A percentile compares a stretch with the other conserved stretches of the same genome.
Evolutionary conservation across 345 rosid species (phyloP).

Genomic region (Psidium friedrichsthalianum): DNA sequence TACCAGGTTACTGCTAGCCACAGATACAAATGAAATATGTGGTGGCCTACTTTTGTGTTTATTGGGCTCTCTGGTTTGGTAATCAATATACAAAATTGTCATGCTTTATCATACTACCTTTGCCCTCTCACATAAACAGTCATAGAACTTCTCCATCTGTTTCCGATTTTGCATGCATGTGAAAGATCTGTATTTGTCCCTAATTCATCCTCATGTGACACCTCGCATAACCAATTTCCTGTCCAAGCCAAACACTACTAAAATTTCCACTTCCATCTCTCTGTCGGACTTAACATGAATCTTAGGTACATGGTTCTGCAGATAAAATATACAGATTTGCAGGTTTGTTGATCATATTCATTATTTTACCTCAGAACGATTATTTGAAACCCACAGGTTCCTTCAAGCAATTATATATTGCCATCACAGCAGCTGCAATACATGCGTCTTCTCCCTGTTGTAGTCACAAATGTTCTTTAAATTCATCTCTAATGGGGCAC

Average conservation of each 20-base stretch:
- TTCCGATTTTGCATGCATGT: not conserved
- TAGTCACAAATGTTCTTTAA: not conserved
- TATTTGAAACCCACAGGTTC: constrained; percentile 61
- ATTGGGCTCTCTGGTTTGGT: not conserved
- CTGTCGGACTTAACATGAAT: not conserved
- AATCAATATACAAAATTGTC: not conserved
- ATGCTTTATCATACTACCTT: not conserved
- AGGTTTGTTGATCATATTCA: not conserved
- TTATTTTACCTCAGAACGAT: constrained; percentile 59
- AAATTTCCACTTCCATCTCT: not conserved
- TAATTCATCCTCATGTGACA: not conserved
- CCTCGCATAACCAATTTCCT: not conserved
- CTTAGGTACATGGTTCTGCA: not conserved
- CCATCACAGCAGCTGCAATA: constrained; percentile 78
- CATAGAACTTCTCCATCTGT: not conserved
- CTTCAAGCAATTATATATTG: constrained; percentile 66
- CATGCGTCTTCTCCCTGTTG: constrained; percentile 82
- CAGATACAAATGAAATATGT: not conserved
- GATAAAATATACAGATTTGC: not conserved
- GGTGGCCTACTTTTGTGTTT: not conserved
- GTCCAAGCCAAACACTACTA: not conserved
- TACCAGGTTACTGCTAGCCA: not conserved
- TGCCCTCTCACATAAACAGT: not conserved
- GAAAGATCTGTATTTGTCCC: not conserved
- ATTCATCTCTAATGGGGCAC: not conserved